These are phyloP conservation scores for Ilex asprella DNA, from an alignment of 257 asterid species.

Conservation along the genomic window DNA sequence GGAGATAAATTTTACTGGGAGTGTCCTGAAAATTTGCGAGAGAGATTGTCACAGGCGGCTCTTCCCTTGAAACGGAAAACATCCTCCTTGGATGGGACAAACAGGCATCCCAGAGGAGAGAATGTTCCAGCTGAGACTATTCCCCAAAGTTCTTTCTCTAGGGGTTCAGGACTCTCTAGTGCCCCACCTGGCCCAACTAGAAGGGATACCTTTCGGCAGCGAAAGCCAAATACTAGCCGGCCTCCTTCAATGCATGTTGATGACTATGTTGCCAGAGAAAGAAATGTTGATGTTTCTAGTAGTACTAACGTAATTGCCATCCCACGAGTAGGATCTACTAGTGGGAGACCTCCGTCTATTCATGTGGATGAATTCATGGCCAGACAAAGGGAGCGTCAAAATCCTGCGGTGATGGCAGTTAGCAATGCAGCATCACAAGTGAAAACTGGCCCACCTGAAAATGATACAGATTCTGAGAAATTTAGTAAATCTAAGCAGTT, in stretches of 20 bases:
- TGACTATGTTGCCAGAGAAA: slow-evolving; percentile 92
- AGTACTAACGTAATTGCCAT: slow-evolving; percentile 72
- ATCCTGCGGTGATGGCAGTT: slow-evolving; percentile 34
- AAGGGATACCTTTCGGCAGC: slow-evolving; percentile 89
- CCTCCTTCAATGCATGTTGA: slow-evolving; percentile 99
- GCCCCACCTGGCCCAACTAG: slow-evolving; percentile 73
- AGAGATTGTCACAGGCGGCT: slow-evolving; percentile 60
- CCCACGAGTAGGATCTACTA: slow-evolving; percentile 66
- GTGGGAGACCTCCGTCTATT: slow-evolving; percentile 91
- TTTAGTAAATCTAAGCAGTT: slow-evolving; percentile 44
- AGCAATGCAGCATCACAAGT: slow-evolving; percentile 42
- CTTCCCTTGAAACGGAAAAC: slow-evolving; percentile 58
- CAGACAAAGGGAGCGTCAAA: slow-evolving; percentile 87
- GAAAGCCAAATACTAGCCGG: slow-evolving; percentile 96
- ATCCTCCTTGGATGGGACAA: slow-evolving; percentile 63
- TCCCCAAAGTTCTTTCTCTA: slow-evolving; percentile 54
- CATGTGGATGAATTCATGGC: slow-evolving; percentile 98
- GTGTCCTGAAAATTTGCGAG: slow-evolving; percentile 86
- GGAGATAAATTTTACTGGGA: slow-evolving; percentile 79
- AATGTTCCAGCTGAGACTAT: slow-evolving; percentile 41
- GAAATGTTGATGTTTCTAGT: slow-evolving; percentile 69
- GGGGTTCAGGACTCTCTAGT: slow-evolving; percentile 53
- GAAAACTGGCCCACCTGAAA: slow-evolving; percentile 44
- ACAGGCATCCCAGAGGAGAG: slow-evolving; percentile 69
- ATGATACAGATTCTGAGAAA: slow-evolving; percentile 46